phyloP scores from a whole-genome alignment of 129 eudicot genomes.

The Flaveria trinervia region DNA sequence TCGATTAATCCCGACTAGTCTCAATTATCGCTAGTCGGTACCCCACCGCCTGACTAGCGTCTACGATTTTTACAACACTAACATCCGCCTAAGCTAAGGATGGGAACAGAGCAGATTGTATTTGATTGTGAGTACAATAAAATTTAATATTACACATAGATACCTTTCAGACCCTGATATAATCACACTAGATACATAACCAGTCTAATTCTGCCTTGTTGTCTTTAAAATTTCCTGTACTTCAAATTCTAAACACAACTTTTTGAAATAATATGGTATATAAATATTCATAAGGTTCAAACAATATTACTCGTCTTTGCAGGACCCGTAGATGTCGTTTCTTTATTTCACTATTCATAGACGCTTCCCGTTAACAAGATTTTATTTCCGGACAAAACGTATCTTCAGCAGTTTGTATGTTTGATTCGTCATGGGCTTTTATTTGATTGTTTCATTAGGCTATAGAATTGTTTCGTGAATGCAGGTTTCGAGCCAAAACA shows the following conservation, averaged over 20 bases:
- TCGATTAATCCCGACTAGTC: no score
- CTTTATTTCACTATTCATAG: background rate
- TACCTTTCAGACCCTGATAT: background rate
- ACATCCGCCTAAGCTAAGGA: background rate
- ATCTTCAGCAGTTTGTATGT: slow-evolving; percentile 2
- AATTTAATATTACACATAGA: background rate
- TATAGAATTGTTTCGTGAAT: slow-evolving; percentile 33
- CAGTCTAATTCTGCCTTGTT: background rate
- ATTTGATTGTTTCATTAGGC: background rate
- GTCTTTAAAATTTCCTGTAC: background rate
- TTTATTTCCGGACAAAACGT: background rate
- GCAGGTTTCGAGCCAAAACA: slow-evolving; percentile 12
- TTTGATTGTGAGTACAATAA: background rate
- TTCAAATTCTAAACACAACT: background rate
- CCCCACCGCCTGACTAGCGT: no score
- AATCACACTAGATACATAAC: background rate
- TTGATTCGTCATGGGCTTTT: slow-evolving; percentile 1
- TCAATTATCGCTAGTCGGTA: no score
- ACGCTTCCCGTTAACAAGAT: background rate
- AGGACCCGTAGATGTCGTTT: background rate
- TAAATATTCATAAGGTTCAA: background rate
- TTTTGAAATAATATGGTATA: background rate
- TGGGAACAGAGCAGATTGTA: background rate
- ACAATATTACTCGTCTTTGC: background rate
- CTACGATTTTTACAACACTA: no score